Conservation (phyloP, 192 early-diverging fungal species). For the Rhizophagus sp. region DNA sequence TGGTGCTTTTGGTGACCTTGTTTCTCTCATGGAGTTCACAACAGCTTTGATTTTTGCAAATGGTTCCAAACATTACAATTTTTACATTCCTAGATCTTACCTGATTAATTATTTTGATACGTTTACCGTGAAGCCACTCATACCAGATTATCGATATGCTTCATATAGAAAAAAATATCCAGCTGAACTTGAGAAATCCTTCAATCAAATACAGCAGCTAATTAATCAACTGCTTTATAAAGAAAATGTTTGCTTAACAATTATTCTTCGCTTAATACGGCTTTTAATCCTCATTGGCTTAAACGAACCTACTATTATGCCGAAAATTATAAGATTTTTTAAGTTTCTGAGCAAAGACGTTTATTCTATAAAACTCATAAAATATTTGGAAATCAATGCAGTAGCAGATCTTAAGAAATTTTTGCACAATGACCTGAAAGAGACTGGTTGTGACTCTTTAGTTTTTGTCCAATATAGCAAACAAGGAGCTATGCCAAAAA, state of each 20-base stretch:
- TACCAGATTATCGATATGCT: neutral
- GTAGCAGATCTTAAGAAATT: neutral
- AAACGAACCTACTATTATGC: neutral
- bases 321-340: neutral
- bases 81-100: conserved; percentile 16
- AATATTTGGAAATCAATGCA: neutral
- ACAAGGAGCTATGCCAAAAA: neutral
- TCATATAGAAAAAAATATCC: neutral
- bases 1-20: conserved; percentile 4
- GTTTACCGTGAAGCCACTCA: neutral
- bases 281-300: conserved; percentile 9
- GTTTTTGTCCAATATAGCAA: conserved; percentile 13
- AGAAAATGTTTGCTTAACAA: neutral
- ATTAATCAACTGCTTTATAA: neutral
- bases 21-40: conserved; percentile 21
- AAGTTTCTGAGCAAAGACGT: neutral
- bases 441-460: conserved; percentile 10
- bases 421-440: neutral
- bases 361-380: neutral
- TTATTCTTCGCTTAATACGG: neutral
- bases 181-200: neutral
- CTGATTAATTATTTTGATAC: conserved; percentile 15
- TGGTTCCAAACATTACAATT: neutral
- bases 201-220: conserved; percentile 3
- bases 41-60: conserved; percentile 5